phyloP scores from a whole-genome alignment of 2,329 filamentous ascomycete genomes.

The Niveomyces coronatus region DNA sequence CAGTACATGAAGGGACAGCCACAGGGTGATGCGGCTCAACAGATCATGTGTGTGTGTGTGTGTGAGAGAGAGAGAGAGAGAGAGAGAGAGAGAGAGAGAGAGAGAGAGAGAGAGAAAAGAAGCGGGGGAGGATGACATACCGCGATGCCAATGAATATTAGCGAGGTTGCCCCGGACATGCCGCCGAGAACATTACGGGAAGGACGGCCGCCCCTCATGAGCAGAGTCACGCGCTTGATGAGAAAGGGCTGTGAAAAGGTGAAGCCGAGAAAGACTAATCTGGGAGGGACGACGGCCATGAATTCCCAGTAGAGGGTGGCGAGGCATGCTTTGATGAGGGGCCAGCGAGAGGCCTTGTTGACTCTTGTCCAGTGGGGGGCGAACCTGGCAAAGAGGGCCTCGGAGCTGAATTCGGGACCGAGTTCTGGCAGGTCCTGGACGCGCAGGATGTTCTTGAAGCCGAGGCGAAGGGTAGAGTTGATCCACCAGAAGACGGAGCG shows the following conservation, averaged over 20 bases:
- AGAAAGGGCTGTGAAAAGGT: conserved; percentile 1
- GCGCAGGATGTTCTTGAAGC: neutral
- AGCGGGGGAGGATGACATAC: neutral
- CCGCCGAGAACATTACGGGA: neutral
- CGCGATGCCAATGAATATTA: neutral
- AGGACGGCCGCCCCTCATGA: neutral
- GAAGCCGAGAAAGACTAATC: neutral
- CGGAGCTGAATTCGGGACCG: neutral
- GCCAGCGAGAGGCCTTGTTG: neutral
- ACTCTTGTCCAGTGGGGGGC: neutral
- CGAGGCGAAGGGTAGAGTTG: neutral
- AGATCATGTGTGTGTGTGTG: neutral
- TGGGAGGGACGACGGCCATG: neutral
- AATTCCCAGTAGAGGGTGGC: neutral
- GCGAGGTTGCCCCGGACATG: neutral
- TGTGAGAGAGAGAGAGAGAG: too few species aligned
- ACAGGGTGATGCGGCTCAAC: too few species aligned
- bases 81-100: too few species aligned
- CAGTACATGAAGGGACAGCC: too few species aligned
- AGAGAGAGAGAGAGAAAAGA: neutral
- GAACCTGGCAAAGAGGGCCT: neutral
- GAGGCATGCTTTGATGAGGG: neutral
- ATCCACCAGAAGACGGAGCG: neutral
- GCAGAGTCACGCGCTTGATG: neutral
- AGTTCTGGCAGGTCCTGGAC: neutral